Percentiles rank a stretch among this genome's conserved stretches.
Evolutionary conservation across 2,329 filamentous ascomycete species (phyloP).

Genomic region (Zymoseptoria brevis): DNA sequence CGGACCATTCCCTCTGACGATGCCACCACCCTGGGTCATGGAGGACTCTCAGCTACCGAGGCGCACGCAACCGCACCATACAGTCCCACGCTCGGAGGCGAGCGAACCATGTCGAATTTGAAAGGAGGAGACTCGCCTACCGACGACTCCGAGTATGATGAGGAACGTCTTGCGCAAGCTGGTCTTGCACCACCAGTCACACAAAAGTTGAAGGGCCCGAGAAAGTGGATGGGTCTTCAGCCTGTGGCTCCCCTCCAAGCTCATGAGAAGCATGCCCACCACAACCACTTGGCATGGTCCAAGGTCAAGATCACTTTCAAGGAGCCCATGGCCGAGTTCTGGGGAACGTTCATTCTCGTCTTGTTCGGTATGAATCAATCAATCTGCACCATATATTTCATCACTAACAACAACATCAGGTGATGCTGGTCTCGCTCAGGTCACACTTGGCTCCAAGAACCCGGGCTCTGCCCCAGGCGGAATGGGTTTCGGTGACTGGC

Average conservation of each 20-base stretch:
- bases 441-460: conserved; percentile 32
- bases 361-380: conserved; percentile 27
- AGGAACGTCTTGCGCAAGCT: background rate
- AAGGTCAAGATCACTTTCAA: conserved; percentile 34
- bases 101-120: background rate
- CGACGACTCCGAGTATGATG: background rate
- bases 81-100: background rate
- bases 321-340: conserved; percentile 41
- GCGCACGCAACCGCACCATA: background rate
- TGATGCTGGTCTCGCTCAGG: conserved; percentile 38
- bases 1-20: background rate
- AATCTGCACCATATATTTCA: background rate
- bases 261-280: conserved; percentile 32
- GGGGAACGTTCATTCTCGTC: conserved; percentile 36
- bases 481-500: conserved; percentile 36
- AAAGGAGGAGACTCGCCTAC: background rate
- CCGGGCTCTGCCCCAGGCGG: conserved; percentile 33
- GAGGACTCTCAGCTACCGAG: background rate
- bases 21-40: background rate
- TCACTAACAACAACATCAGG: conserved; percentile 17
- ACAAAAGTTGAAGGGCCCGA: background rate
- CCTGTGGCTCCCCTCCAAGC: conserved; percentile 36
- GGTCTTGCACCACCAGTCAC: background rate
- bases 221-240: conserved; percentile 30
- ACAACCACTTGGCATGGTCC: conserved; percentile 35